These are phyloP conservation scores for Cystobasidiopsis lactophilus DNA, from an alignment of 768 basidiomycete genomes.

Conservation along the genomic window DNA sequence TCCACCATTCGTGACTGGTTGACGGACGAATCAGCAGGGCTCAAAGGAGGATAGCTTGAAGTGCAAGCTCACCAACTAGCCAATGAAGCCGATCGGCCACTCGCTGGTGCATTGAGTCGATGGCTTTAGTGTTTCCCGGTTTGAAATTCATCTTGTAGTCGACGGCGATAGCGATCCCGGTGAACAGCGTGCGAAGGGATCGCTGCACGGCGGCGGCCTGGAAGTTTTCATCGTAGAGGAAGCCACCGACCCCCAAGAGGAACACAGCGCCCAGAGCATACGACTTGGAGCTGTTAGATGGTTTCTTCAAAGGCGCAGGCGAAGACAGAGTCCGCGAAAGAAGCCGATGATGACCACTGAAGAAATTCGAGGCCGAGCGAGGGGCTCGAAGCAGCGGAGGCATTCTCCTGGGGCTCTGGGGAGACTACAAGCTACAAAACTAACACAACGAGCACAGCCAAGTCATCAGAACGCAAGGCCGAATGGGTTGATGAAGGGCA, in stretches of 20 bases:
- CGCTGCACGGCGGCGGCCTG: constrained; percentile 9
- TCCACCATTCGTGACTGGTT: constrained; percentile 24
- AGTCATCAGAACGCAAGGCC: too few relatives aligned
- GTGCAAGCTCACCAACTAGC: constrained; percentile 53
- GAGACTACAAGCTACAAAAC: too few relatives aligned
- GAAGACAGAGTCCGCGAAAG: too few relatives aligned
- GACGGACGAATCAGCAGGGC: background rate
- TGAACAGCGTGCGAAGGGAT: constrained; percentile 1
- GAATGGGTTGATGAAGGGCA: too few relatives aligned
- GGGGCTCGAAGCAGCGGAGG: too few relatives aligned
- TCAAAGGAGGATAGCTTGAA: constrained; percentile 30
- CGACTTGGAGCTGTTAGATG: too few relatives aligned
- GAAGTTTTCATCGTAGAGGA: constrained; percentile 9
- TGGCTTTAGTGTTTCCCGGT: constrained; percentile 41
- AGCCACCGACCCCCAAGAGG: background rate
- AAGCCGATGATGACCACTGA: too few relatives aligned
- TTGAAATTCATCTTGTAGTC: constrained; percentile 81
- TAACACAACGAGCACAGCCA: too few relatives aligned
- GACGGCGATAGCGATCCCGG: background rate
- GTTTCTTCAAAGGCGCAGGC: too few relatives aligned
- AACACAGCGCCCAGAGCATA: background rate
- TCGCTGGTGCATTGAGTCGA: constrained; percentile 61
- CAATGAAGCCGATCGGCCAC: constrained; percentile 56
- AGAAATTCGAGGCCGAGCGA: too few relatives aligned
- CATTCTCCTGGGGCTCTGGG: too few relatives aligned